Percentiles rank a stretch among this genome's conserved stretches.
These are phyloP conservation scores for Debaryomyces coudertii DNA, from an alignment of 1,139 yeast species.

Conservation along the genomic window DNA sequence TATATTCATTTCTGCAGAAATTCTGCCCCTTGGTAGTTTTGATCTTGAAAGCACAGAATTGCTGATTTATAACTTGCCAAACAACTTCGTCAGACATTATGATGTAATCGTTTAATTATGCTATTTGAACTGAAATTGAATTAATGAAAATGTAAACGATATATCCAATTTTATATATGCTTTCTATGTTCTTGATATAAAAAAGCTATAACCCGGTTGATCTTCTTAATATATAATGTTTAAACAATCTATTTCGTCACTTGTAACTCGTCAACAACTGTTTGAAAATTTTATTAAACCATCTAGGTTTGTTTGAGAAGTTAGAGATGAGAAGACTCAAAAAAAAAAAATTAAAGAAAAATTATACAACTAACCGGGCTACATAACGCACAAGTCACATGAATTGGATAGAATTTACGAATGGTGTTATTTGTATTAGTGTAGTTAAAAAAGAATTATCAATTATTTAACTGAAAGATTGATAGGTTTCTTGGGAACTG, in stretches of 20 bases:
- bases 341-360: conserved; percentile 8
- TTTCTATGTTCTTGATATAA: background rate
- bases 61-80: conserved; percentile 90
- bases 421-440: conserved; percentile 2
- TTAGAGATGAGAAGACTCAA: conserved; percentile 12
- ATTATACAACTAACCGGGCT: conserved; percentile 1
- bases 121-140: conserved; percentile 3
- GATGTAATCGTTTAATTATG: conserved; percentile 3
- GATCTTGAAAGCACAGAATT: conserved; percentile 85
- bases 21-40: conserved; percentile 79
- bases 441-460: background rate
- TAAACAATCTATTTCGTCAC: background rate
- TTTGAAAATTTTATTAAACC: conserved; percentile 7
- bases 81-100: conserved; percentile 63
- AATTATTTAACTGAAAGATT: conserved; percentile 15
- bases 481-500: conserved; percentile 42
- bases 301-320: conserved; percentile 2
- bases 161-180: background rate
- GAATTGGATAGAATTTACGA: conserved; percentile 3
- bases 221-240: background rate
- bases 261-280: conserved; percentile 2
- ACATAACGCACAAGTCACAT: conserved; percentile 1
- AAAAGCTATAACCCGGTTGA: background rate
- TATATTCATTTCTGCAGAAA: conserved; percentile 86
- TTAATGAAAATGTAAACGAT: background rate